Conservation (phyloP, 2,329 filamentous ascomycete species). For the Nothopassalora personata region DNA sequence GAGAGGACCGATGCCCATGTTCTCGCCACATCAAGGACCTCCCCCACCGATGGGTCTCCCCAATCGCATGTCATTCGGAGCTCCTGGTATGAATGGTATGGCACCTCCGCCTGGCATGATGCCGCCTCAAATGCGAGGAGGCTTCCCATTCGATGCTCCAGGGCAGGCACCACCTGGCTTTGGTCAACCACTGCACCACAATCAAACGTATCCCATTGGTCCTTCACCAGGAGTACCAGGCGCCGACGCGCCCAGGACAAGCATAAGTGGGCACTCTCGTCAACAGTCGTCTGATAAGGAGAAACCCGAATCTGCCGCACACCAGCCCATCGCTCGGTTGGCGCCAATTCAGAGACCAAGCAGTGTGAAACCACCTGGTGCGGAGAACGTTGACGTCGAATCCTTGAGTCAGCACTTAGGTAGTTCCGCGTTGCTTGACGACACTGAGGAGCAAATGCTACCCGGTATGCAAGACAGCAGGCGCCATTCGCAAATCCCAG, state of each 20-base stretch:
- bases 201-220: constrained; percentile 31
- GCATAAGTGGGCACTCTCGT: constrained; percentile 57
- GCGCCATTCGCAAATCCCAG: constrained; percentile 35
- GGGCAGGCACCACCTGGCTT: constrained; percentile 49
- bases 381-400: constrained; percentile 51
- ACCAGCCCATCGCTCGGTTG: constrained; percentile 74
- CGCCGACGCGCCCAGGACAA: constrained; percentile 36
- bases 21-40: constrained; percentile 44
- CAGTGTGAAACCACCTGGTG: constrained; percentile 56
- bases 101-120: constrained; percentile 50
- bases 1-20: constrained; percentile 51
- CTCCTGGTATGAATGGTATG: constrained; percentile 54
- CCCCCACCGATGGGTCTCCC: constrained; percentile 47
- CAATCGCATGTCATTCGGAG: constrained; percentile 39
- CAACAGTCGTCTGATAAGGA: constrained; percentile 63
- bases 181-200: constrained; percentile 34
- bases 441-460: constrained; percentile 61
- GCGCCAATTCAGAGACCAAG: constrained; percentile 83
- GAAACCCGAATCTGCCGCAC: constrained; percentile 55
- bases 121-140: constrained; percentile 47
- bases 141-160: constrained; percentile 49
- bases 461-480: constrained; percentile 33
- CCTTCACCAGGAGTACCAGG: constrained; percentile 24
- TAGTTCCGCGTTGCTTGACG: constrained; percentile 78
- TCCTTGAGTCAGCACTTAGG: constrained; percentile 62